These are phyloP conservation scores for Penicillium sp. DNA, from an alignment of 2,329 filamentous ascomycete genomes.

Conservation along the genomic window DNA sequence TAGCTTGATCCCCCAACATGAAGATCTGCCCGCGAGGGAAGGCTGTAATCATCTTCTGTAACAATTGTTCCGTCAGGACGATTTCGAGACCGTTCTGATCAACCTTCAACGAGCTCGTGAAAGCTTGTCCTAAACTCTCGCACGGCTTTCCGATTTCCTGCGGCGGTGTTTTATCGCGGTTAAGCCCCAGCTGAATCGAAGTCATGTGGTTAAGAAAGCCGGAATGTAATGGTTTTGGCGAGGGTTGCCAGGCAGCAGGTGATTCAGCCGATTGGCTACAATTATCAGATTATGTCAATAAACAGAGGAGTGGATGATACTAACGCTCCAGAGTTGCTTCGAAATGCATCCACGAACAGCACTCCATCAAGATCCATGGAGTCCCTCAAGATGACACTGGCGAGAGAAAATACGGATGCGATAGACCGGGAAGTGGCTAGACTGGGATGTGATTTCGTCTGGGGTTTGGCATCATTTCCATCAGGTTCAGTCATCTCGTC, in stretches of 20 bases:
- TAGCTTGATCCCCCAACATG: neutral
- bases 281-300: neutral
- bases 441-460: neutral
- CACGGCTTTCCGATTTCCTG: neutral
- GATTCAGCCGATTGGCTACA: neutral
- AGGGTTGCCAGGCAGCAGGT: neutral
- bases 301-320: neutral
- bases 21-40: conserved; percentile 22
- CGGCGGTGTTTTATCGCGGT: too few species aligned
- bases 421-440: neutral
- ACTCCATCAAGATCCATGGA: neutral
- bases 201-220: neutral
- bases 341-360: neutral
- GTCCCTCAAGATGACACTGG: neutral
- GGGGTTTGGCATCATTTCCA: neutral
- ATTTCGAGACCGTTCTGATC: neutral
- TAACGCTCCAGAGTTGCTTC: neutral
- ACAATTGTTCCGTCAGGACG: conserved; percentile 13
- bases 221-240: neutral
- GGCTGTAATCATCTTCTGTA: neutral
- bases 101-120: neutral
- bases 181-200: neutral
- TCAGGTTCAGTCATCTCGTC: neutral
- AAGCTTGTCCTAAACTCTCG: neutral
- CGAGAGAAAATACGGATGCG: neutral